These are phyloP conservation scores for Venturiaceae sp. DNA, from an alignment of 2,329 filamentous ascomycete genomes.

Conservation along the genomic window DNA sequence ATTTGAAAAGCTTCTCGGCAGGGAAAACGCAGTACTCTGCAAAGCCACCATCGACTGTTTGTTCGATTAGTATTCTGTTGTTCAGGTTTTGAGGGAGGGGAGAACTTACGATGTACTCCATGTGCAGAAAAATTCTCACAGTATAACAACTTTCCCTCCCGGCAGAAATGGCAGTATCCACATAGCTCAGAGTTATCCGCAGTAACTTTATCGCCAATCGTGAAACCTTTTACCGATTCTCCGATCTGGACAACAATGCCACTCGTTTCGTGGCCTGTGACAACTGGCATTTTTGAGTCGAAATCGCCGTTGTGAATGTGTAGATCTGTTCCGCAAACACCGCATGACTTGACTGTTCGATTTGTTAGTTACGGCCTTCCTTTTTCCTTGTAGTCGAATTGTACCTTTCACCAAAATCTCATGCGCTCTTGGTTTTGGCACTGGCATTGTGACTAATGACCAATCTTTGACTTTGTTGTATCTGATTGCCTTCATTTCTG, in stretches of 20 bases:
- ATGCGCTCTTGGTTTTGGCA: conserved; percentile 9
- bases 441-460: conserved; percentile 10
- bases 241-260: conserved; percentile 53
- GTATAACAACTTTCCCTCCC: conserved; percentile 55
- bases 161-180: conserved; percentile 65
- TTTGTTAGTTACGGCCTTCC: background rate
- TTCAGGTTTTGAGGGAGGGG: background rate
- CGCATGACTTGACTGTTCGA: conserved; percentile 9
- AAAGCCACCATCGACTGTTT: conserved; percentile 56
- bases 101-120: conserved; percentile 41
- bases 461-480: conserved; percentile 11
- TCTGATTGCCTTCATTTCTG: conserved; percentile 10
- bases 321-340: conserved; percentile 20
- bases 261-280: conserved; percentile 54
- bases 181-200: conserved; percentile 58
- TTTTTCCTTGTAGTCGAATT: too few relatives aligned
- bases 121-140: conserved; percentile 62
- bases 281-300: conserved; percentile 21
- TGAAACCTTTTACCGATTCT: conserved; percentile 49
- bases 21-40: conserved; percentile 57
- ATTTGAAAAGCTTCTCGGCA: conserved; percentile 51
- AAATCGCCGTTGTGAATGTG: conserved; percentile 64
- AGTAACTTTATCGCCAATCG: conserved; percentile 52
- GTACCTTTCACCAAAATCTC: conserved; percentile 9
- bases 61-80: background rate